These are phyloP conservation scores for Microdochium bolleyi DNA, from an alignment of 2,329 filamentous ascomycete genomes.

Conservation along the genomic window DNA sequence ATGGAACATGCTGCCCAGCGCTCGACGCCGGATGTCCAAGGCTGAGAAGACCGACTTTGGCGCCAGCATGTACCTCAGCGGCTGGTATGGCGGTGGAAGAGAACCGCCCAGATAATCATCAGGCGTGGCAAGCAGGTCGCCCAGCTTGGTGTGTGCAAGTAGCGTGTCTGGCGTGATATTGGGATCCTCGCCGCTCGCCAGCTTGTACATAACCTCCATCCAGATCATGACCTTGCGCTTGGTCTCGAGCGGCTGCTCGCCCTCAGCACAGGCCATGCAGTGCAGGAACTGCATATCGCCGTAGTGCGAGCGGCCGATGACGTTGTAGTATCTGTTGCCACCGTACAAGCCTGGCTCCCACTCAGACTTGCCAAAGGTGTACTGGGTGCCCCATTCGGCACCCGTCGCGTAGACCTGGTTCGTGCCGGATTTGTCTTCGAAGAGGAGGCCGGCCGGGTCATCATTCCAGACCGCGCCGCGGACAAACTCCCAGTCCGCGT, in stretches of 20 bases:
- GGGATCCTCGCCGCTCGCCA: slow-evolving; percentile 1
- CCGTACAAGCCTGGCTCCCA: neutral
- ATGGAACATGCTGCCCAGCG: slow-evolving; percentile 6
- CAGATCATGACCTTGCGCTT: slow-evolving; percentile 3
- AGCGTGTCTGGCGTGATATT: neutral
- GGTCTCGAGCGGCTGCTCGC: slow-evolving; percentile 4
- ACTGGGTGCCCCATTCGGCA: neutral
- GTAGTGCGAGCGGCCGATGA: slow-evolving; percentile 5
- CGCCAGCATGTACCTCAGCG: slow-evolving; percentile 1
- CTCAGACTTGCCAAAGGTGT: neutral
- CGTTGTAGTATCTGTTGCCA: neutral
- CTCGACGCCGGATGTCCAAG: slow-evolving; percentile 2
- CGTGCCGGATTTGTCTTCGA: slow-evolving; percentile 1
- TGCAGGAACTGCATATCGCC: slow-evolving; percentile 7
- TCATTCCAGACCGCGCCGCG: slow-evolving; percentile 7
- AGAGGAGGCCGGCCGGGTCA: slow-evolving; percentile 5
- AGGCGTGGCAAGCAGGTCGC: neutral
- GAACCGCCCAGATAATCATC: neutral
- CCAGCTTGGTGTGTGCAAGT: neutral
- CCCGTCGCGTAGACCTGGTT: slow-evolving; percentile 1
- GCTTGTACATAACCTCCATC: slow-evolving; percentile 7
- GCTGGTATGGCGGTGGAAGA: neutral
- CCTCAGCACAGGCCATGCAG: slow-evolving; percentile 1
- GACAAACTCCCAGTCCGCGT: slow-evolving; percentile 3
- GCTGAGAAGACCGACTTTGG: neutral